phyloP scores from a whole-genome alignment of 345 rosid species.

The Dimocarpus longan region DNA sequence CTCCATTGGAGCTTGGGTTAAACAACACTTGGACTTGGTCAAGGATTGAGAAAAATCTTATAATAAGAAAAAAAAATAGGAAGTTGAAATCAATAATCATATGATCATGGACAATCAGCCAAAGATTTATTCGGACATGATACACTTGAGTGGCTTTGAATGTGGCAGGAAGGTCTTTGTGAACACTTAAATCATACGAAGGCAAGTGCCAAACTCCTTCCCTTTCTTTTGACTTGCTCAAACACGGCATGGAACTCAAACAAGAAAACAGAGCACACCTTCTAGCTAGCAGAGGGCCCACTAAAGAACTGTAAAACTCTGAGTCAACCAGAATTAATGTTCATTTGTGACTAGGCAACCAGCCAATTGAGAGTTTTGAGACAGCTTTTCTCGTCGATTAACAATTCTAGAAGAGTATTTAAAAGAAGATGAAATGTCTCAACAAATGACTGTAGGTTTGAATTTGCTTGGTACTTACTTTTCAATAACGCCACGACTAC shows the following conservation, averaged over 20 bases:
- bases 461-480: no score
- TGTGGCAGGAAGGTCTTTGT: not conserved
- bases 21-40: not conserved
- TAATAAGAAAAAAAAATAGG: no score
- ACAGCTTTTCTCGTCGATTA: not conserved
- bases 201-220: not conserved
- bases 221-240: constrained; percentile 21
- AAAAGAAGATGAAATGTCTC: no score
- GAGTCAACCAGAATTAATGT: not conserved
- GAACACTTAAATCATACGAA: not conserved
- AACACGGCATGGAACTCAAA: constrained; percentile 1
- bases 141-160: not conserved
- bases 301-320: not conserved
- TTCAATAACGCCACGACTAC: no score
- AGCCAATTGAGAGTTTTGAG: no score
- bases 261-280: not conserved
- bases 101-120: no score
- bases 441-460: no score
- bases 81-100: no score
- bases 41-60: not conserved
- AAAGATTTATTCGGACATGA: no score
- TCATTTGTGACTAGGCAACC: not conserved
- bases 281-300: not conserved
- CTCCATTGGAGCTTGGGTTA: not conserved
- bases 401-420: no score